Base-by-base conservation (phyloP, 1,284 basidiomycete genomes). In the Trichosporon ovoides region DNA sequence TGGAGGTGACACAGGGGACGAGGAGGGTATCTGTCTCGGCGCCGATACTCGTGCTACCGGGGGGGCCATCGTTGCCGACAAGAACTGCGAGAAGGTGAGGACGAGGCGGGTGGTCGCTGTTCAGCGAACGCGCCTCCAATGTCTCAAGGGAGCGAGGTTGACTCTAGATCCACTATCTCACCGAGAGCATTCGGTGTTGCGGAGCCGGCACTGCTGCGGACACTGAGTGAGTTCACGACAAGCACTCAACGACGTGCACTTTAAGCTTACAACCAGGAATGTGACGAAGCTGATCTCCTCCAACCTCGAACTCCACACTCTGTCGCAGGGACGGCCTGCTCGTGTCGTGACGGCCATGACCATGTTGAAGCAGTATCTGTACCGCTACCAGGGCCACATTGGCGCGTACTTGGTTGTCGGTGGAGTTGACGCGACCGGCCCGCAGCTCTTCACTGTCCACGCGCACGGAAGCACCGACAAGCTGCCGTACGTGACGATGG, bases 381-480 rank as follows among this genome's bases (percentile, higher is more conserved):
- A 86, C 80, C 80, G 83, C 75, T 85, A 98, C 77, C 92, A 97
- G 79, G 95, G 95, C 0, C 85, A 97, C 13, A 82, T 99, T 58
- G 95, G 95, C 48, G 95, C 96, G 0, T 92, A 95, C 14, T 86
- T 99, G 40, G 95, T 98, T 11, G 84, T 99, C n/a, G 95, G 94
- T 0, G 95, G 96, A 36, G 91, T 96, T 31, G 96, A 99, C 77
- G 74, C 84, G 4, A 92, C 91, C 1, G 96, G 96, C 7, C 84
- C 94, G 4, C 91, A 98, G 64, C 85, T 98, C 9, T 98, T 97
- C 80, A 98, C 95, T 12, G 88, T 99, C 63, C 87, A 89, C 62
- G 94, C 96, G 1, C 95, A 99, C 78, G 96, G 96, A 9, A 95
- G 91, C 16, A 98, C 96, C 0, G 96, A 98, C 80, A 98, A 98